Conservation (phyloP, 306 rosid species). For the Castanea mollissima region DNA sequence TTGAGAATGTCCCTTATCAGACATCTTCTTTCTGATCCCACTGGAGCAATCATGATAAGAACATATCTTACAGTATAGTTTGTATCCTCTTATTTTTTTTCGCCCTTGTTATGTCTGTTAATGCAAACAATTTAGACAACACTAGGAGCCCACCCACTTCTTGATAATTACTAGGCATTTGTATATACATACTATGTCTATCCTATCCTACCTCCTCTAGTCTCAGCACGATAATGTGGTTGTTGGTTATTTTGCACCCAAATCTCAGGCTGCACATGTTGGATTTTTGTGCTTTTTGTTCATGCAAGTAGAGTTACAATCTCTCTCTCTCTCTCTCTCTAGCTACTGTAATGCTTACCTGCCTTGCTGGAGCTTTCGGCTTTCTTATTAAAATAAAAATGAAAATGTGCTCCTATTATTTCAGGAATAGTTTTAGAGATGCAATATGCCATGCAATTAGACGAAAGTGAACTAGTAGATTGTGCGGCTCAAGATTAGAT, state of each 20-base stretch:
- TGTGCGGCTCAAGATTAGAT: too few relatives aligned
- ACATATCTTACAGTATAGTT: constrained; percentile 64
- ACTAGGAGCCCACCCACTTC: constrained; percentile 10
- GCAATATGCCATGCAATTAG: too few relatives aligned
- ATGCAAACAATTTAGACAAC: constrained; percentile 38
- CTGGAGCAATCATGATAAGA: constrained; percentile 81
- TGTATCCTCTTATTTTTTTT: background rate
- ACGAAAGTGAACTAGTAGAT: too few relatives aligned
- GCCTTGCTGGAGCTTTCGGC: background rate
- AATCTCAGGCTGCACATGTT: background rate
- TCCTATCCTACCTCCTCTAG: constrained; percentile 1
- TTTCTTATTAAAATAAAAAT: too few relatives aligned
- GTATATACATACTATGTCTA: constrained; percentile 26
- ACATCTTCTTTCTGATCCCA: constrained; percentile 86
- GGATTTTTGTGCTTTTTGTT: background rate
- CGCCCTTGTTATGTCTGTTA: constrained; percentile 10
- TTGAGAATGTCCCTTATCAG: constrained; percentile 79
- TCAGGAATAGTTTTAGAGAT: too few relatives aligned
- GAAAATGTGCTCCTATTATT: too few relatives aligned
- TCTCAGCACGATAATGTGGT: background rate
- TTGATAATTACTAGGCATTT: constrained; percentile 15
- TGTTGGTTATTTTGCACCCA: background rate
- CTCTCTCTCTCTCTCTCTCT: background rate
- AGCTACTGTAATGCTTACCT: background rate
- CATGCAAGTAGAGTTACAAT: background rate